Conservation (phyloP, 345 rosid species). For the Tarenaya hassleriana region DNA sequence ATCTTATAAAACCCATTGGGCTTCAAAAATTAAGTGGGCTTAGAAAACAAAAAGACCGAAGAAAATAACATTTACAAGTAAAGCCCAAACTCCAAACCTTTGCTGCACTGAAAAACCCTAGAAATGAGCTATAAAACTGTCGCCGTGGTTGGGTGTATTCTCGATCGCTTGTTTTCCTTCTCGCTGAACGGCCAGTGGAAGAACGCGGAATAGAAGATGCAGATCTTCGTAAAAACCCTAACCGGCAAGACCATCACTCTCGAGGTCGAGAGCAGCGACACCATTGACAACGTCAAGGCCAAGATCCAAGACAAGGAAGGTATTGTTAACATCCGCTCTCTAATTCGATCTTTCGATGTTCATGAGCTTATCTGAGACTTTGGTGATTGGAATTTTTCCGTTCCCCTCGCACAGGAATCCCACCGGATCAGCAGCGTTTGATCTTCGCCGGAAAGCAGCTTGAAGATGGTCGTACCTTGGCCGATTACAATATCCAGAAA, state of each 20-base stretch:
- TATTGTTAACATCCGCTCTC: not conserved
- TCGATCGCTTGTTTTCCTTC: not conserved
- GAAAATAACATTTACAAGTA: no score
- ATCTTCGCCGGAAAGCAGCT: conserved; percentile 53
- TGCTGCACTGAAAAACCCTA: not conserved
- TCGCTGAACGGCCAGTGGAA: no score
- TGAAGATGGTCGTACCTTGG: conserved; percentile 51
- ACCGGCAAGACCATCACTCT: conserved; percentile 14
- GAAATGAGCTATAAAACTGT: not conserved
- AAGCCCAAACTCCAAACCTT: not conserved
- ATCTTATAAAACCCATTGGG: no score
- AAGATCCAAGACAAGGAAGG: conserved; percentile 17
- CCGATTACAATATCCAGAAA: conserved; percentile 48
- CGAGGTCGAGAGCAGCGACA: no score
- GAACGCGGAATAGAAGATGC: conserved; percentile 2
- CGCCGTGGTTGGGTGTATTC: no score
- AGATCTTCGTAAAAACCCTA: conserved; percentile 18
- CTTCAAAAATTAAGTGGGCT: not conserved
- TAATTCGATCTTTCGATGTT: no score
- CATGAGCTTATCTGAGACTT: not conserved
- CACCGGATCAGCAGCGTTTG: conserved; percentile 48
- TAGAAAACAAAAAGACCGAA: no score
- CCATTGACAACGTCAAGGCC: no score
- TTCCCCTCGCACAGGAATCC: conserved; percentile 49
- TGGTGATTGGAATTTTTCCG: conserved; percentile 2